phyloP scores from a whole-genome alignment of 1,284 basidiomycete species.

The Ganoderma boninense region DNA sequence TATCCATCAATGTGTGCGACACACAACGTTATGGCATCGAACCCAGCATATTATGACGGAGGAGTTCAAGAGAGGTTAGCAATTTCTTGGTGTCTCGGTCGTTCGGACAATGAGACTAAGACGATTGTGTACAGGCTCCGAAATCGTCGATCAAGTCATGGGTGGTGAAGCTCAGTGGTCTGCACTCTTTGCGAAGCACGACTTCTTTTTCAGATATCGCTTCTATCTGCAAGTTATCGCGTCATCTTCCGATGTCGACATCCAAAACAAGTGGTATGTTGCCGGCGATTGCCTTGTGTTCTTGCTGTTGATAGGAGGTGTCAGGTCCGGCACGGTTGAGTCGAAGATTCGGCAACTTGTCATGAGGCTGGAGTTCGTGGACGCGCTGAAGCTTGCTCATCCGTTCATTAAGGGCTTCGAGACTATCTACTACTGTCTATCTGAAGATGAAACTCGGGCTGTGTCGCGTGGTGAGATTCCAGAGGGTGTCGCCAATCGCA shows the following conservation, averaged over 20 bases:
- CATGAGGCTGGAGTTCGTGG: slow-evolving; percentile 97
- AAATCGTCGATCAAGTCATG: slow-evolving; percentile 93
- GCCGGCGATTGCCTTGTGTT: too few relatives aligned
- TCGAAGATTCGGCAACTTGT: slow-evolving; percentile 95
- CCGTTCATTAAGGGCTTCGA: slow-evolving; percentile 96
- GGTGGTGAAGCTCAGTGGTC: slow-evolving; percentile 87
- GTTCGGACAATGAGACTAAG: not conserved
- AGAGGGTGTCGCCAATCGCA: slow-evolving; percentile 74
- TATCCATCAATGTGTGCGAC: slow-evolving; percentile 99
- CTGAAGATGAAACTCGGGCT: slow-evolving; percentile 86
- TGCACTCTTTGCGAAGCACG: slow-evolving; percentile 92
- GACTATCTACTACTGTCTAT: slow-evolving; percentile 85
- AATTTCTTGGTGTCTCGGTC: slow-evolving; percentile 12
- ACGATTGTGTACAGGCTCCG: slow-evolving; percentile 65
- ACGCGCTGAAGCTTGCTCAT: slow-evolving; percentile 91
- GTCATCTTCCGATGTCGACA: slow-evolving; percentile 83
- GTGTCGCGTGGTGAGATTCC: slow-evolving; percentile 91
- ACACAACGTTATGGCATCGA: slow-evolving; percentile 95
- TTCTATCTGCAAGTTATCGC: slow-evolving; percentile 98
- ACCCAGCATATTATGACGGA: slow-evolving; percentile 97
- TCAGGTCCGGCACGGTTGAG: slow-evolving; percentile 74
- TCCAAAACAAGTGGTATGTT: slow-evolving; percentile 93
- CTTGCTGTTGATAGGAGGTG: slow-evolving; percentile 11
- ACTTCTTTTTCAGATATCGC: slow-evolving; percentile 97
- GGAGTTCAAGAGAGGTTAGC: slow-evolving; percentile 90